Percentiles rank a stretch among this genome's conserved stretches.
phyloP scores from a whole-genome alignment of 768 basidiomycete species.

The Leccinum variicolor region DNA sequence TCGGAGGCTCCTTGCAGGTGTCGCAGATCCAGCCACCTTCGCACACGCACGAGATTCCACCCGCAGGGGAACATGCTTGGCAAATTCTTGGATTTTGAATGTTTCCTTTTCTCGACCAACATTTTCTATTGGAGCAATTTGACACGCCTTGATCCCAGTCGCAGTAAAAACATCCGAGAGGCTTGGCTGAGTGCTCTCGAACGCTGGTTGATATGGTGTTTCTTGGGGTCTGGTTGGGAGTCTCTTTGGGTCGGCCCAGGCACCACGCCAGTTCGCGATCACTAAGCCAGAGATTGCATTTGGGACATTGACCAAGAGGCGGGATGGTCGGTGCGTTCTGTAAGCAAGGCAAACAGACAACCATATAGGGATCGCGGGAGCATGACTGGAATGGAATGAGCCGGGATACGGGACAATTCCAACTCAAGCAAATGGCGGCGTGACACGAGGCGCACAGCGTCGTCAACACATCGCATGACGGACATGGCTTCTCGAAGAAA shows the following conservation, averaged over 20 bases:
- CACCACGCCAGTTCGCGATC: constrained; percentile 19
- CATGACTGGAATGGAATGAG: constrained; percentile 17
- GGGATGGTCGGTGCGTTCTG: neutral
- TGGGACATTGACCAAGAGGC: constrained; percentile 18
- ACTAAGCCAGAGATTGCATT: constrained; percentile 21
- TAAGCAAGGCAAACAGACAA: constrained; percentile 10
- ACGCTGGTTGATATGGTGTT: neutral
- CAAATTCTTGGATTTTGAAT: constrained; percentile 8
- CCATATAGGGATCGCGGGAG: constrained; percentile 3
- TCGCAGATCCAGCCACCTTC: constrained; percentile 21
- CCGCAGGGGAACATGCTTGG: constrained; percentile 13
- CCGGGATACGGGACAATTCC: constrained; percentile 13
- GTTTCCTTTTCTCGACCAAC: constrained; percentile 15
- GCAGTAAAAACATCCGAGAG: constrained; percentile 14
- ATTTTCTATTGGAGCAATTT: constrained; percentile 6
- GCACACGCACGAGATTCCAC: constrained; percentile 21
- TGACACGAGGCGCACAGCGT: constrained; percentile 9
- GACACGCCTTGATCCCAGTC: neutral
- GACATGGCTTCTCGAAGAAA: constrained; percentile 4
- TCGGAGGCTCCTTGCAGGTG: constrained; percentile 11
- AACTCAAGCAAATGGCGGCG: constrained; percentile 15
- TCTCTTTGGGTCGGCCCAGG: constrained; percentile 17
- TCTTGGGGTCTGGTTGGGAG: neutral
- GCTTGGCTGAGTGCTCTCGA: constrained; percentile 13
- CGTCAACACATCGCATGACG: constrained; percentile 7